Conservation (phyloP, 192 early-diverging fungal species). For the Coemansia umbellata region DNA sequence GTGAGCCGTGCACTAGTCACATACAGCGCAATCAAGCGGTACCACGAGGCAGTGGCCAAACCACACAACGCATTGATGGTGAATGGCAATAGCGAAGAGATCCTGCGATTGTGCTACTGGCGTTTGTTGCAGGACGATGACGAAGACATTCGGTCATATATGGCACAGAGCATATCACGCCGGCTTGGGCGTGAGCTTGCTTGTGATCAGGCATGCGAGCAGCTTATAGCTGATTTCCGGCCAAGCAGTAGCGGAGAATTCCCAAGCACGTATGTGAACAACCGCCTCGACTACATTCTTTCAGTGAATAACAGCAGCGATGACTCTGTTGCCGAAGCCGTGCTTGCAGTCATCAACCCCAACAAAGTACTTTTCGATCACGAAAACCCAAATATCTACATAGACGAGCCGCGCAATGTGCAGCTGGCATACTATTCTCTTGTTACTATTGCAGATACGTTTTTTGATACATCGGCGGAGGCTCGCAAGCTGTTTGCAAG, state of each 20-base stretch:
- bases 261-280: conserved; percentile 31
- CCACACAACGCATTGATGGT: neutral
- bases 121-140: conserved; percentile 73
- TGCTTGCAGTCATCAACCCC: conserved; percentile 37
- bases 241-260: conserved; percentile 42
- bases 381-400: conserved; percentile 71
- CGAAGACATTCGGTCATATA: conserved; percentile 65
- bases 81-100: conserved; percentile 41
- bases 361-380: conserved; percentile 70
- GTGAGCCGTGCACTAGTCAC: conserved; percentile 42
- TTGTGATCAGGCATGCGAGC: conserved; percentile 51
- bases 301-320: neutral
- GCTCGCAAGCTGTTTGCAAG: neutral
- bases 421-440: conserved; percentile 53
- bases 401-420: conserved; percentile 65
- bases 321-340: conserved; percentile 1
- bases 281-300: conserved; percentile 7
- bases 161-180: conserved; percentile 57
- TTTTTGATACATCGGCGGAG: neutral
- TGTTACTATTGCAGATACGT: conserved; percentile 13
- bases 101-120: conserved; percentile 51
- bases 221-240: conserved; percentile 54
- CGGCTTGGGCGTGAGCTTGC: conserved; percentile 35
- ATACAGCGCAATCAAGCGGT: conserved; percentile 38
- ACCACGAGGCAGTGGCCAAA: conserved; percentile 6